These are phyloP conservation scores for Gentiana macrophylla DNA, from an alignment of 257 asterid species.

Conservation along the genomic window DNA sequence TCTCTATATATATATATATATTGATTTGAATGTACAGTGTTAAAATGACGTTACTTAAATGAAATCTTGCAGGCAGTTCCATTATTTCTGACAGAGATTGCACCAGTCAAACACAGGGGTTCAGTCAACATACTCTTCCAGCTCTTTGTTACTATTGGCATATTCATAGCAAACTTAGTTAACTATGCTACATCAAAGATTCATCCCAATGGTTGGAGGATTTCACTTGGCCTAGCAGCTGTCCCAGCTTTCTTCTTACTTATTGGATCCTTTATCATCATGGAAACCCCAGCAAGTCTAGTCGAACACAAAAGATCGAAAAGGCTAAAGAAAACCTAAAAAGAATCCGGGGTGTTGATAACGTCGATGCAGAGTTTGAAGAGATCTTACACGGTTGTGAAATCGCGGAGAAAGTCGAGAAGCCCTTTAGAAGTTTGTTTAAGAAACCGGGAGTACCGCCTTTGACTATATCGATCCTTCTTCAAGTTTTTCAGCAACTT, in stretches of 20 bases:
- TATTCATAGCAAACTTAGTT: conserved; percentile 26
- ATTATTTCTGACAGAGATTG: conserved; percentile 44
- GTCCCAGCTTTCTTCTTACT: conserved; percentile 41
- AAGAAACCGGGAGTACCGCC: conserved; percentile 18
- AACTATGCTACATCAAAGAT: conserved; percentile 26
- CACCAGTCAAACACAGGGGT: conserved; percentile 41
- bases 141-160: conserved; percentile 39
- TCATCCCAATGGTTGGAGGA: conserved; percentile 32
- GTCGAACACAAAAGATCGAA: conserved; percentile 30
- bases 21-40: not conserved
- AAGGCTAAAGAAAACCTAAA: conserved; percentile 21
- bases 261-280: conserved; percentile 38
- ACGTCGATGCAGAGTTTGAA: conserved; percentile 30
- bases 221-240: conserved; percentile 40
- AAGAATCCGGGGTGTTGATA: conserved; percentile 23
- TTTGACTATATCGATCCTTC: conserved; percentile 7
- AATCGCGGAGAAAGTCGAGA: conserved; percentile 14
- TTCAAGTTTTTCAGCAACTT: conserved; percentile 16
- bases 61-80: conserved; percentile 38
- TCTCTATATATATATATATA: too few relatives aligned
- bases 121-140: conserved; percentile 39
- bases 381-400: conserved; percentile 27
- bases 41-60: not conserved
- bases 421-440: conserved; percentile 28
- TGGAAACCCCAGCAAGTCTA: conserved; percentile 48